phyloP scores from a whole-genome alignment of 1,284 basidiomycete genomes.

The Trichosporon ovoides region DNA sequence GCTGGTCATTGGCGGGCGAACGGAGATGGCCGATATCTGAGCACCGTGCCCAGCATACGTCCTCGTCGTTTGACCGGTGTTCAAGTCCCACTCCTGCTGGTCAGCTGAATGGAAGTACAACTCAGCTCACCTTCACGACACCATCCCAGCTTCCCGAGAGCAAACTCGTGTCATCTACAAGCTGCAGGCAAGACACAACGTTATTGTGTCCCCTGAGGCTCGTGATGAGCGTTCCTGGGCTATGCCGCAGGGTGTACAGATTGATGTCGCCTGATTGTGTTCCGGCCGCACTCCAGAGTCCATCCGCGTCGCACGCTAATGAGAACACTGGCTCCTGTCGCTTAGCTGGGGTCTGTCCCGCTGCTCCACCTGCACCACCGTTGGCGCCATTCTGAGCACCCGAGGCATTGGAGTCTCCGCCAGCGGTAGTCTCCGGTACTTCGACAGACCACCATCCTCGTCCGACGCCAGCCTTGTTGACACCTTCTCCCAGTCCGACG shows the following conservation, averaged over 20 bases:
- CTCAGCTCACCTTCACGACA: slow-evolving; percentile 65
- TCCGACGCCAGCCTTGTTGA: slow-evolving; percentile 82
- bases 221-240: slow-evolving; percentile 74
- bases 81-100: slow-evolving; percentile 90
- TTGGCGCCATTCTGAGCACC: not conserved
- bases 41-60: slow-evolving; percentile 77
- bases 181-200: slow-evolving; percentile 76
- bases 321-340: slow-evolving; percentile 71
- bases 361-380: slow-evolving; percentile 14
- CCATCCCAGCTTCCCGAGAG: slow-evolving; percentile 95
- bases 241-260: slow-evolving; percentile 85
- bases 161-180: slow-evolving; percentile 76
- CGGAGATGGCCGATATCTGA: slow-evolving; percentile 75
- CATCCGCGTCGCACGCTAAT: slow-evolving; percentile 81
- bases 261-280: slow-evolving; percentile 81
- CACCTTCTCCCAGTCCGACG: slow-evolving; percentile 82
- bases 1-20: slow-evolving; percentile 57
- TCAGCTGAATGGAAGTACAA: slow-evolving; percentile 9
- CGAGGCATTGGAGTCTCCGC: not conserved
- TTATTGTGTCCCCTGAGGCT: slow-evolving; percentile 66
- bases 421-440: slow-evolving; percentile 8
- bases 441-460: slow-evolving; percentile 74
- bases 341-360: not conserved
- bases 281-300: slow-evolving; percentile 80
- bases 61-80: slow-evolving; percentile 76